These are phyloP conservation scores for Solanum arcanum DNA, from an alignment of 257 asterid species.

Conservation along the genomic window DNA sequence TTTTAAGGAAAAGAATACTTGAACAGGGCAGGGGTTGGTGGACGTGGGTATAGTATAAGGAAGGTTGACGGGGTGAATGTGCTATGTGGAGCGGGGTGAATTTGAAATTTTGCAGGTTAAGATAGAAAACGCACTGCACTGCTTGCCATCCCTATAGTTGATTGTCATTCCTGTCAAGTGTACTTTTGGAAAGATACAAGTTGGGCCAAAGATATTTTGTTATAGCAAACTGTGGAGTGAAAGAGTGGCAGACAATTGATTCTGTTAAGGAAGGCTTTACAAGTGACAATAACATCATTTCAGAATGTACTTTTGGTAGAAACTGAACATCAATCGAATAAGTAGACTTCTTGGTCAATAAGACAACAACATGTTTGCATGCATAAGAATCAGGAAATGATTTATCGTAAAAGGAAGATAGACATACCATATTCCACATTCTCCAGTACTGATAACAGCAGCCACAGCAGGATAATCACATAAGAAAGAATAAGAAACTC, in stretches of 20 bases:
- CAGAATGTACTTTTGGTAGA: background rate
- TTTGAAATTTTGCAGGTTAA: background rate
- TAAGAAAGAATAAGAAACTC: slow-evolving; percentile 1
- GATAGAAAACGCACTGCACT: background rate
- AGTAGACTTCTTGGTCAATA: background rate
- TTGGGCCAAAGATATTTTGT: background rate
- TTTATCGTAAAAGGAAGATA: background rate
- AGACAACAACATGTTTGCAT: background rate
- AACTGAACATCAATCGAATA: background rate
- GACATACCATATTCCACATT: slow-evolving; percentile 98
- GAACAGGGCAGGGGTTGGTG: background rate
- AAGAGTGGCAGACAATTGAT: background rate
- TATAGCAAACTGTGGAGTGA: background rate
- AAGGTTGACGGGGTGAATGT: background rate
- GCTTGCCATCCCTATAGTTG: background rate
- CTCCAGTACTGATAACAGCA: slow-evolving; percentile 85
- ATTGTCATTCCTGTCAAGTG: background rate
- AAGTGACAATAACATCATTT: background rate
- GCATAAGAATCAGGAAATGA: background rate
- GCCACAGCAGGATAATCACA: slow-evolving; percentile 19
- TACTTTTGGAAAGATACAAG: background rate
- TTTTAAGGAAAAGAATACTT: background rate
- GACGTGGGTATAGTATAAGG: background rate
- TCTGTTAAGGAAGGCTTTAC: background rate
- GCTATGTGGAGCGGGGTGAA: background rate